These are phyloP conservation scores for Dacryopinax primogenitus DNA, from an alignment of 768 basidiomycete species.

Conservation along the genomic window DNA sequence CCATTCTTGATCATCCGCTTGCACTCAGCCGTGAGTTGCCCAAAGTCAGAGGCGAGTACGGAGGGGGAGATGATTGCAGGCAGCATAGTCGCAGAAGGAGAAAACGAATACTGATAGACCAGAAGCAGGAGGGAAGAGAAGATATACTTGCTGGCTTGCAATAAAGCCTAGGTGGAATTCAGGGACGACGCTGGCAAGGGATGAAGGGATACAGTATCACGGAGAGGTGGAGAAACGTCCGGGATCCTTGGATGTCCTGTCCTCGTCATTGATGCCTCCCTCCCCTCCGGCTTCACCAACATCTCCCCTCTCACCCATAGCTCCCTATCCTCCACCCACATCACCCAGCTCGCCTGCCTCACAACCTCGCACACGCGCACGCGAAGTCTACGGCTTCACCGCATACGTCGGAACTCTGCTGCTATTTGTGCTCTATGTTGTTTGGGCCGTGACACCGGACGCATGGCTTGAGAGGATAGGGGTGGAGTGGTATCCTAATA, in stretches of 20 bases:
- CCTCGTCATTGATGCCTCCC: too few species aligned
- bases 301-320: constrained; percentile 36
- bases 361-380: constrained; percentile 46
- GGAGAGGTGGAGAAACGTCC: too few species aligned
- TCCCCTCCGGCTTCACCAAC: constrained; percentile 25
- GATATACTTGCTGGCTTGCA: not conserved
- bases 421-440: constrained; percentile 52
- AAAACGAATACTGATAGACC: not conserved
- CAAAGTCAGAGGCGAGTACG: constrained; percentile 94
- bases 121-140: not conserved
- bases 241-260: too few species aligned
- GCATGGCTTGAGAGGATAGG: constrained; percentile 51
- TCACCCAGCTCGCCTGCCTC: constrained; percentile 26
- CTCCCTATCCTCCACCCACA: constrained; percentile 31
- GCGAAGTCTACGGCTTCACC: constrained; percentile 85
- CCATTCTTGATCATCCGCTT: constrained; percentile 90
- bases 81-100: constrained; percentile 42
- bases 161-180: too few species aligned
- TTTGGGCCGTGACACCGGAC: constrained; percentile 75
- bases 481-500: constrained; percentile 75
- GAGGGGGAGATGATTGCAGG: constrained; percentile 91
- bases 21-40: constrained; percentile 88
- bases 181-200: too few species aligned
- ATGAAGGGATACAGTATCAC: too few species aligned
- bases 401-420: constrained; percentile 69